Percentiles rank a stretch among this genome's conserved stretches.
phyloP scores from a whole-genome alignment of 2,329 filamentous ascomycete species.

The Aureobasidium melanogenum region DNA sequence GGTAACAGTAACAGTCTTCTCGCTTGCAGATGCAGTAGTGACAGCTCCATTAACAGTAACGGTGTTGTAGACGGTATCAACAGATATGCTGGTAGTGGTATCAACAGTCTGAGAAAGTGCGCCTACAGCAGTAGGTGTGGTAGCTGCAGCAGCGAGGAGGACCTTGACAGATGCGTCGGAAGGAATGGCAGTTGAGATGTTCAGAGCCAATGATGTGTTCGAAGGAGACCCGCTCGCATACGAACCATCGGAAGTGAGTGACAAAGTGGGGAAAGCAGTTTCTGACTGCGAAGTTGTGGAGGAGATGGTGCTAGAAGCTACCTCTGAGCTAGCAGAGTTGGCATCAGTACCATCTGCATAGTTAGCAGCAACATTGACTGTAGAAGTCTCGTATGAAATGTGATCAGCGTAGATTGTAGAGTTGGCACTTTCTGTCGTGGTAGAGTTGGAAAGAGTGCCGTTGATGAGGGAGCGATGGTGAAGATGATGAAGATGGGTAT shows the following conservation, averaged over 20 bases:
- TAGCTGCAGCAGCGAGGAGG: background rate
- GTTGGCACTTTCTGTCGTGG: background rate
- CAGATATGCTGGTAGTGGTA: constrained; percentile 13
- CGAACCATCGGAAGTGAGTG: constrained; percentile 4
- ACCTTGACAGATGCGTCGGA: background rate
- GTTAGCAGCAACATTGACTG: constrained; percentile 3
- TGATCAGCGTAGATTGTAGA: constrained; percentile 8
- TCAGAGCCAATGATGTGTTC: background rate
- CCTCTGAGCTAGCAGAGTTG: background rate
- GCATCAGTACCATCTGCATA: constrained; percentile 6
- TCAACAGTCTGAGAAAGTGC: constrained; percentile 3
- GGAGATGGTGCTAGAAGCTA: background rate
- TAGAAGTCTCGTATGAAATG: constrained; percentile 2
- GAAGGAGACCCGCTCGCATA: constrained; percentile 9
- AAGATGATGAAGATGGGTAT: constrained; percentile 8
- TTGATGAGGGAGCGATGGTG: constrained; percentile 3
- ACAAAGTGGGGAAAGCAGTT: background rate
- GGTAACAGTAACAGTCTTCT: constrained; percentile 10
- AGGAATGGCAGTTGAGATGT: background rate
- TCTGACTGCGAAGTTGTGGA: background rate
- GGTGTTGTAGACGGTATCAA: constrained; percentile 14
- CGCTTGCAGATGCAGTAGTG: constrained; percentile 11
- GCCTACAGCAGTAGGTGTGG: constrained; percentile 9
- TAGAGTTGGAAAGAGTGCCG: background rate
- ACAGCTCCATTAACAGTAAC: constrained; percentile 9